Percentiles rank a stretch among this genome's conserved stretches.
These are phyloP conservation scores for Pilobolus umbonatus DNA, from an alignment of 192 early-diverging fungal genomes.

Conservation along the genomic window DNA sequence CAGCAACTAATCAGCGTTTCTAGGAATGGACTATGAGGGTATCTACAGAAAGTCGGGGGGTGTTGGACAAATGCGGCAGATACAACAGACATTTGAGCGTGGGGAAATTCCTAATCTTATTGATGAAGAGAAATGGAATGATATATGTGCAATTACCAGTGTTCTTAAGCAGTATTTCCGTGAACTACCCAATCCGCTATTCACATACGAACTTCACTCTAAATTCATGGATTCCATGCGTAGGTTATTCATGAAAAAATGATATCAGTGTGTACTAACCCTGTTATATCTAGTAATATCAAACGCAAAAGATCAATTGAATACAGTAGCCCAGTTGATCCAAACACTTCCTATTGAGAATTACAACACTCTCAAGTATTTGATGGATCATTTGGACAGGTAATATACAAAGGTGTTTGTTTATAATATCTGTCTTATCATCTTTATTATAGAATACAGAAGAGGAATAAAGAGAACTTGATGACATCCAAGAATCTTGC, in stretches of 20 bases:
- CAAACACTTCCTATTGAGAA: conserved; percentile 55
- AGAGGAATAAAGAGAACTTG: conserved; percentile 65
- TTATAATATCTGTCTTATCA: not conserved
- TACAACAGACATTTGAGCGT: conserved; percentile 58
- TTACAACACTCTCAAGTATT: conserved; percentile 53
- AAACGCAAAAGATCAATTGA: conserved; percentile 28
- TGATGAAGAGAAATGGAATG: conserved; percentile 50
- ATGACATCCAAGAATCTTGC: conserved; percentile 90
- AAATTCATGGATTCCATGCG: conserved; percentile 56
- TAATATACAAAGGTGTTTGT: conserved; percentile 20
- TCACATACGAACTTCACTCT: conserved; percentile 60
- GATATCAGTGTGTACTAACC: not conserved
- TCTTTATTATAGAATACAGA: conserved; percentile 43
- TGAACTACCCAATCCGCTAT: conserved; percentile 65
- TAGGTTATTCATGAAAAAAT: conserved; percentile 17
- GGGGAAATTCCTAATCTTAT: conserved; percentile 42
- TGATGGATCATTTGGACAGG: conserved; percentile 63
- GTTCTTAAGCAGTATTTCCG: conserved; percentile 77
- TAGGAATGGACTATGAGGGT: conserved; percentile 66
- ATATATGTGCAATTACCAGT: conserved; percentile 70
- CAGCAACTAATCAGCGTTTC: too few relatives aligned
- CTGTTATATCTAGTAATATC: conserved; percentile 11
- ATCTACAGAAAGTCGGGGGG: conserved; percentile 78
- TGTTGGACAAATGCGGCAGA: conserved; percentile 56
- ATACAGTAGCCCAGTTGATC: conserved; percentile 36